phyloP scores from a whole-genome alignment of 2,329 filamentous ascomycete species.

The Gremmenia infestans region DNA sequence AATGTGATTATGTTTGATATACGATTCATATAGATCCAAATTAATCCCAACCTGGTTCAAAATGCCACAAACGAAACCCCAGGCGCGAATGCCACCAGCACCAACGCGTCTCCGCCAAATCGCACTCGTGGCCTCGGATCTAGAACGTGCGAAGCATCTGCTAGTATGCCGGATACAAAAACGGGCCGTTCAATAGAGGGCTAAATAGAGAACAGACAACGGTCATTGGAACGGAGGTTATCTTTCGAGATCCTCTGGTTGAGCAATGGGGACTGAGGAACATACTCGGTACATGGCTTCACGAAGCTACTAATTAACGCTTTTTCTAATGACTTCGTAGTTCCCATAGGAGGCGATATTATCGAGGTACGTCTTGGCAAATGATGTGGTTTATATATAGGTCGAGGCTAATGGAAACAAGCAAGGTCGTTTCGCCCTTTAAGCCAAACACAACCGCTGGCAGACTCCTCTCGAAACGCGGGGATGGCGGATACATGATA shows the following conservation, averaged over 20 bases:
- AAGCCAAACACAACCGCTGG: conserved; percentile 36
- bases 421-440: conserved; percentile 35
- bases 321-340: conserved; percentile 16
- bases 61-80: neutral
- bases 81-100: neutral
- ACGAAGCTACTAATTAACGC: neutral
- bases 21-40: neutral
- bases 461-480: conserved; percentile 37
- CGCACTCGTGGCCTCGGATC: conserved; percentile 15
- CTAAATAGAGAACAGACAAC: conserved; percentile 9
- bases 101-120: conserved; percentile 21
- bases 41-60: neutral
- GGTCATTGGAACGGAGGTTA: conserved; percentile 15
- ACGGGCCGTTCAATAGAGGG: neutral
- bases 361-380: conserved; percentile 32
- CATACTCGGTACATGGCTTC: conserved; percentile 12
- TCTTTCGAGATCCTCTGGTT: conserved; percentile 16
- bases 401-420: neutral
- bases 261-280: conserved; percentile 22
- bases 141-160: conserved; percentile 13
- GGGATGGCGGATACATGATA: conserved; percentile 44
- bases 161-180: conserved; percentile 4
- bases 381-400: neutral
- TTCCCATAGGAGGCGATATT: conserved; percentile 39
- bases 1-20: too few relatives aligned